Conservation (phyloP, 2,329 filamentous ascomycete genomes). For the Boeremia lycopersici region DNA sequence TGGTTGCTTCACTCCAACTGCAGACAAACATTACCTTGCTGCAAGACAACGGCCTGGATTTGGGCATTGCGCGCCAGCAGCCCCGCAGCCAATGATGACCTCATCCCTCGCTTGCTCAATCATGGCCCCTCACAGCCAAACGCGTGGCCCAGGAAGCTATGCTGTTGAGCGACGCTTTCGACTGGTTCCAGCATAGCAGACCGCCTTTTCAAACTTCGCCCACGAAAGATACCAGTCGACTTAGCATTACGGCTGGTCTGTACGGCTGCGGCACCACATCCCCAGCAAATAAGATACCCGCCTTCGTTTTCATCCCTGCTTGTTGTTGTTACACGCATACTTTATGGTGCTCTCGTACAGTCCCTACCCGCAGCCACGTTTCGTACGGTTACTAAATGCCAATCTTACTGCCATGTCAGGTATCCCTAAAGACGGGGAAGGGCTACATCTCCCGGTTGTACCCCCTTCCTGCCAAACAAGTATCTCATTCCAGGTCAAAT, state of each 20-base stretch:
- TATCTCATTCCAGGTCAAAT: slow-evolving; percentile 34
- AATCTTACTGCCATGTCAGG: slow-evolving; percentile 19
- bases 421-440: slow-evolving; percentile 22
- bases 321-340: slow-evolving; percentile 24
- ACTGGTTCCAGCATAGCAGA: slow-evolving; percentile 28
- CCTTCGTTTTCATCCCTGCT: slow-evolving; percentile 21
- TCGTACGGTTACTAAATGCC: slow-evolving; percentile 28
- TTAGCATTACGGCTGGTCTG: slow-evolving; percentile 11
- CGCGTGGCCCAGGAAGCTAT: slow-evolving; percentile 15
- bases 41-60: not conserved
- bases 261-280: slow-evolving; percentile 22
- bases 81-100: slow-evolving; percentile 4
- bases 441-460: slow-evolving; percentile 24
- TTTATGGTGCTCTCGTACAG: slow-evolving; percentile 15
- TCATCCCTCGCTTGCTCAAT: slow-evolving; percentile 11
- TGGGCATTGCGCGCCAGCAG: not conserved
- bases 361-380: slow-evolving; percentile 36
- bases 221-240: slow-evolving; percentile 20
- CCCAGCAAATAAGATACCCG: slow-evolving; percentile 19
- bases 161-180: slow-evolving; percentile 10
- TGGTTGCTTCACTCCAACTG: slow-evolving; percentile 30
- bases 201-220: slow-evolving; percentile 34
- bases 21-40: slow-evolving; percentile 18
- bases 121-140: slow-evolving; percentile 15
- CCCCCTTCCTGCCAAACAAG: slow-evolving; percentile 26